Evolutionary conservation across 495 filamentous ascomycete species (phyloP).

Genomic region (Penicillium pancosmium): DNA sequence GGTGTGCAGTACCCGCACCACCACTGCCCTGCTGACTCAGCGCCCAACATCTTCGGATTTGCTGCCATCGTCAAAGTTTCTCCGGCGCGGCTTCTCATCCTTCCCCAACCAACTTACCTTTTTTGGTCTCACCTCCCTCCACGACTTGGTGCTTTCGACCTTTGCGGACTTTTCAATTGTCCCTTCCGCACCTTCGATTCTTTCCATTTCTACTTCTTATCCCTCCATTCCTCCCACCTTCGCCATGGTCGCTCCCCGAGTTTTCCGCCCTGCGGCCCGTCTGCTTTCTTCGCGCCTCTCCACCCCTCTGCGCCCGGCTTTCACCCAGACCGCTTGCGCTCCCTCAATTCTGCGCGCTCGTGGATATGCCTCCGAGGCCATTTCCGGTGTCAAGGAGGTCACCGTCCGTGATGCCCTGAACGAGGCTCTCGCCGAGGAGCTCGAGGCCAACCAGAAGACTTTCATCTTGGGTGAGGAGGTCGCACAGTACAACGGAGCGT

Average conservation of each 20-base stretch:
- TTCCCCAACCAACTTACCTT: slow-evolving; percentile 10
- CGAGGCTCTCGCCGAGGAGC: slow-evolving; percentile 95
- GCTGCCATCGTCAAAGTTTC: slow-evolving; percentile 30
- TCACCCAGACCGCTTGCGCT: slow-evolving; percentile 51
- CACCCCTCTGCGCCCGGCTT: slow-evolving; percentile 53
- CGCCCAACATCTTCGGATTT: slow-evolving; percentile 42
- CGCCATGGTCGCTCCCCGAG: slow-evolving; percentile 67
- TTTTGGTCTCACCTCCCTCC: slow-evolving; percentile 27
- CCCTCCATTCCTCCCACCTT: slow-evolving; percentile 21
- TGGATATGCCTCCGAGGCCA: slow-evolving; percentile 53
- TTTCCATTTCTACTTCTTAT: slow-evolving; percentile 24
- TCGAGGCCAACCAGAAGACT: slow-evolving; percentile 91
- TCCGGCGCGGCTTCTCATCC: slow-evolving; percentile 20
- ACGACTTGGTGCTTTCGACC: slow-evolving; percentile 25
- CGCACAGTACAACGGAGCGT: slow-evolving; percentile 98
- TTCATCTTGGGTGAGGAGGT: slow-evolving; percentile 98
- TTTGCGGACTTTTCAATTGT: slow-evolving; percentile 38
- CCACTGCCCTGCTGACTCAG: slow-evolving; percentile 33
- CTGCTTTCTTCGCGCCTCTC: slow-evolving; percentile 67
- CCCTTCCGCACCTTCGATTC: slow-evolving; percentile 18
- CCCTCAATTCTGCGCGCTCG: slow-evolving; percentile 49
- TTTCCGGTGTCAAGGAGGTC: slow-evolving; percentile 75
- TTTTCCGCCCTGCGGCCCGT: slow-evolving; percentile 79
- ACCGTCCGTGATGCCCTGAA: slow-evolving; percentile 97
- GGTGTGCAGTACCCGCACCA: slow-evolving; percentile 25